Evolutionary conservation across 1,284 basidiomycete species (phyloP).

Genomic region (Kwoniella shivajii): DNA sequence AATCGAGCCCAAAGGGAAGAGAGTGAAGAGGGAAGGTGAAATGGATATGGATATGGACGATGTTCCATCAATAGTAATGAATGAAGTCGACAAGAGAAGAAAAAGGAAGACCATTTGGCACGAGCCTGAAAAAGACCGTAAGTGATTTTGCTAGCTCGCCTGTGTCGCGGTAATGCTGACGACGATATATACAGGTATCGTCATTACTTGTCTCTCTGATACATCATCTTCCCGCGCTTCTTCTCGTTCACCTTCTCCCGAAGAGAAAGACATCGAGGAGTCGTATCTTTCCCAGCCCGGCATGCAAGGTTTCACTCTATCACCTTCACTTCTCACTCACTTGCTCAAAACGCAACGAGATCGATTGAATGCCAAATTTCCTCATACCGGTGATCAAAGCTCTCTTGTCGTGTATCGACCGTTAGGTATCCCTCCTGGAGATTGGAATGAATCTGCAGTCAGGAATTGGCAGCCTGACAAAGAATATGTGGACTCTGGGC

Average conservation of each 20-base stretch:
- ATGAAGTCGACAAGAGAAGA: background rate
- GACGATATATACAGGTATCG: conserved; percentile 30
- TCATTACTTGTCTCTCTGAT: conserved; percentile 42
- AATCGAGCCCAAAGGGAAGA: background rate
- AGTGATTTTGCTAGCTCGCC: conserved; percentile 8
- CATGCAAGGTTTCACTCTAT: conserved; percentile 46
- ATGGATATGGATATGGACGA: conserved; percentile 35
- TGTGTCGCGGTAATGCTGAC: background rate
- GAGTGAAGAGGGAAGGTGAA: conserved; percentile 3
- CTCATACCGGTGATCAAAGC: conserved; percentile 17
- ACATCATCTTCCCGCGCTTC: conserved; percentile 27
- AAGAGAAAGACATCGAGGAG: background rate
- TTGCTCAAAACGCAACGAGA: conserved; percentile 42
- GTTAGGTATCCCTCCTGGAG: conserved; percentile 18
- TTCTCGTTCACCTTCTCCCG: conserved; percentile 28
- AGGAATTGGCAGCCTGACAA: conserved; percentile 25
- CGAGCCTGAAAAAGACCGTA: conserved; percentile 52
- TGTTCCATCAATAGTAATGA: conserved; percentile 6
- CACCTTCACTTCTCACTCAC: conserved; percentile 49
- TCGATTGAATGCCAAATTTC: conserved; percentile 7
- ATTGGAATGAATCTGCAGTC: conserved; percentile 19
- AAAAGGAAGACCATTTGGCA: conserved; percentile 36
- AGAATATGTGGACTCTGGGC: conserved; percentile 16
- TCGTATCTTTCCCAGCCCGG: conserved; percentile 44
- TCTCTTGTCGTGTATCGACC: conserved; percentile 46